A percentile compares a stretch with the other conserved stretches of the same genome.
phyloP scores from a whole-genome alignment of 805 yeast genomes.

The Candida insectorum region DNA sequence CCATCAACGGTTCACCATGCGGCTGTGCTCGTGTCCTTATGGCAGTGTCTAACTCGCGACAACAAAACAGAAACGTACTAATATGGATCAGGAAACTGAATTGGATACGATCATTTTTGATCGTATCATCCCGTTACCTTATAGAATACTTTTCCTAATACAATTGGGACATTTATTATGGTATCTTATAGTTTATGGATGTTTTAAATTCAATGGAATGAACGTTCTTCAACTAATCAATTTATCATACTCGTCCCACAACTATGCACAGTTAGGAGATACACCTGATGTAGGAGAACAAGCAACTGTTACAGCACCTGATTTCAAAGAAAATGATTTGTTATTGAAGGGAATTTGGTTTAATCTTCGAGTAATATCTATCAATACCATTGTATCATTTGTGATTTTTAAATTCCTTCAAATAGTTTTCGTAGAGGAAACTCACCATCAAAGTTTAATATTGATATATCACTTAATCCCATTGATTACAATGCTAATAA shows the following conservation, averaged over 20 bases:
- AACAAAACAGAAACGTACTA: not conserved
- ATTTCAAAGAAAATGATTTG: conserved; percentile 24
- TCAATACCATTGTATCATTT: conserved; percentile 16
- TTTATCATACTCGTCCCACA: conserved; percentile 37
- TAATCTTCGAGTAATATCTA: conserved; percentile 25
- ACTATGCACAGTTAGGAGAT: conserved; percentile 25
- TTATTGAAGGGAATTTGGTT: conserved; percentile 33
- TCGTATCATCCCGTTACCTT: conserved; percentile 35
- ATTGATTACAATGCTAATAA: conserved; percentile 30
- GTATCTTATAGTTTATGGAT: conserved; percentile 42
- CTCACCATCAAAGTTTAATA: conserved; percentile 8
- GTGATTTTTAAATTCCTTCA: conserved; percentile 10
- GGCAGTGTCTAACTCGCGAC: not conserved
- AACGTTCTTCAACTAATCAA: conserved; percentile 46
- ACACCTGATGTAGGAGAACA: conserved; percentile 27
- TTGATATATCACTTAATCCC: conserved; percentile 25
- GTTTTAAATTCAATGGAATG: conserved; percentile 34
- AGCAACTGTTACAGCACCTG: conserved; percentile 28
- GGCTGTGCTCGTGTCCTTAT: no score
- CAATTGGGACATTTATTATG: conserved; percentile 53
- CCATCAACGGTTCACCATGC: not conserved
- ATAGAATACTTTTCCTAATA: conserved; percentile 46
- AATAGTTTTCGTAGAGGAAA: conserved; percentile 8
- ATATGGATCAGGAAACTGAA: conserved; percentile 10
- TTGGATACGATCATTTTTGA: conserved; percentile 19